These are phyloP conservation scores for Gyrodon lividus DNA, from an alignment of 768 basidiomycete species.

Conservation along the genomic window DNA sequence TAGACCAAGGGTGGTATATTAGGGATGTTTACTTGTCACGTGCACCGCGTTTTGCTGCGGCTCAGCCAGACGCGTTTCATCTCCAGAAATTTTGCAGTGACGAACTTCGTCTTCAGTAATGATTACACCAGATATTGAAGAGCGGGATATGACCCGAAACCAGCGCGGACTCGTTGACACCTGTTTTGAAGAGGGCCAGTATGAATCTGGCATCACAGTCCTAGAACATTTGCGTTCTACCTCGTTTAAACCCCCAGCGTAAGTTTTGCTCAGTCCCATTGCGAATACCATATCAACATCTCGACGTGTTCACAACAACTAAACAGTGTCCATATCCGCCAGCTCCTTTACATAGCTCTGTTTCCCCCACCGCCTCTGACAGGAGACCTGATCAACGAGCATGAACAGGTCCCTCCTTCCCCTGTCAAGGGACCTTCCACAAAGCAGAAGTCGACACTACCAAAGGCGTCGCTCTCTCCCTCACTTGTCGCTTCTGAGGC, in stretches of 20 bases:
- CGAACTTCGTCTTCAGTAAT: neutral
- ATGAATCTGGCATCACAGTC: constrained; percentile 61
- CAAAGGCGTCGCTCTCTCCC: constrained; percentile 41
- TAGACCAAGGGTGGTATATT: no score
- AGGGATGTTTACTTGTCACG: constrained; percentile 16
- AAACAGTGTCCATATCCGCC: constrained; percentile 59
- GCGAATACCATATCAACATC: constrained; percentile 6
- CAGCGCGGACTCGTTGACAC: constrained; percentile 63
- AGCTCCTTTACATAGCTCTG: constrained; percentile 69
- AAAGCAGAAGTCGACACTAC: constrained; percentile 43
- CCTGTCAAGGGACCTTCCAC: constrained; percentile 46
- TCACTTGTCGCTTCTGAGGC: constrained; percentile 47
- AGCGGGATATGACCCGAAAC: constrained; percentile 46
- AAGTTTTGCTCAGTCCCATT: constrained; percentile 26
- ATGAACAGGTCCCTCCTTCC: constrained; percentile 27
- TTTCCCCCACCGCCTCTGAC: constrained; percentile 44
- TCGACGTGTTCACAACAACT: constrained; percentile 10
- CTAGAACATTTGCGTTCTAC: constrained; percentile 62
- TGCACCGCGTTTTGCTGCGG: constrained; percentile 17
- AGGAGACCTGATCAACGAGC: constrained; percentile 15
- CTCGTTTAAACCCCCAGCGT: constrained; percentile 59
- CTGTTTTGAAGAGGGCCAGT: constrained; percentile 76
- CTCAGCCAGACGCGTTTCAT: constrained; percentile 6
- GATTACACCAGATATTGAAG: constrained; percentile 21
- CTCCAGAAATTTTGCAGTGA: no score